Evolutionary conservation across 805 yeast genomes (phyloP), one percentile per base, ranked within the genome.

Genomic region (Saturnispora mendoncae): DNA sequence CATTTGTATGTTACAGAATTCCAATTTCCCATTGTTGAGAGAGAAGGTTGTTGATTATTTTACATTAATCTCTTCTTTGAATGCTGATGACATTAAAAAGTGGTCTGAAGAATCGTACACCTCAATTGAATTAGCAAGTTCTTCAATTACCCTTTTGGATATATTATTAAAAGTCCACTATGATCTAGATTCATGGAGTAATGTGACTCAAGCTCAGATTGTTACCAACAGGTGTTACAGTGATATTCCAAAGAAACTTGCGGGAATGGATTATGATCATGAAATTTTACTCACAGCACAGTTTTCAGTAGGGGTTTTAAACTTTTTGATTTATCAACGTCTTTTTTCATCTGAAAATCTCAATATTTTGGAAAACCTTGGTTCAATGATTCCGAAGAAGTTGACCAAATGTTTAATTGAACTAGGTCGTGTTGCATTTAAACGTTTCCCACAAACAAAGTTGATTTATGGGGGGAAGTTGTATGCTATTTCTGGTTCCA

Each of bases 1-100:
- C 2, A 64, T 77, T 19, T 54, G 70, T n/a, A 67, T 78, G 34
- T 60, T 77, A 42, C 79, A 78, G 50, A 53, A 61, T 32, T 73
- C 71, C 7, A 78, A 78, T 4, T 69, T 68, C 42, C 51, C 57
- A 3, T 50, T 47, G 4, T 51, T 69, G 34, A 58, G 57, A 31
- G 56, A 61, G 4, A 35, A 55, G 8, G 53, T 57, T 2, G 27
- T 49, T 13, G 43, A 46, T 30, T 50, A 60, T 50, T 34, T 48
- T 44, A 24, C 42, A 19, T 4, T 46, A 41, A 32, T 68, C 51
- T 57, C 45, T 24, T 14, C 44, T 17, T 41, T 50, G 46, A 32
- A 52, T 44, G 10, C 37, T 21, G 41, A 46, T 21, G 49, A 50
- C 13, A 39, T 53, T 28, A 29, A 47, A 12, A 43, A 48, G 30